Evolutionary conservation across 192 early-diverging fungal species (phyloP).

Genomic region (Umbelopsis sp.): DNA sequence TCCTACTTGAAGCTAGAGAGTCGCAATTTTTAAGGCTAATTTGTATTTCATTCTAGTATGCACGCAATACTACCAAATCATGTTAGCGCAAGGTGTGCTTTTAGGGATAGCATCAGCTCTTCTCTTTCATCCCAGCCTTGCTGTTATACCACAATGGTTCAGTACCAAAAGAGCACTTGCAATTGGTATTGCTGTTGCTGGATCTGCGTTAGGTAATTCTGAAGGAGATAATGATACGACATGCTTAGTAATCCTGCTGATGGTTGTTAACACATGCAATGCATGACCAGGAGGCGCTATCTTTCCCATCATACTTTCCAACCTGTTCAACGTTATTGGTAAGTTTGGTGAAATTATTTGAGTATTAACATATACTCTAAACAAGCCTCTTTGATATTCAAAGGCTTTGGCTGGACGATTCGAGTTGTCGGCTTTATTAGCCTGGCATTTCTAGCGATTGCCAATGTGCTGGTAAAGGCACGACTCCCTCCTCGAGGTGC

Average conservation of each 20-base stretch:
- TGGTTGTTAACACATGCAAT: background rate
- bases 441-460: slow-evolving; percentile 42
- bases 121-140: no score
- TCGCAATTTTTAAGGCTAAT: no score
- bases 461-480: slow-evolving; percentile 39
- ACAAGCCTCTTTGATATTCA: slow-evolving; percentile 40
- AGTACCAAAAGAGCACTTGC: slow-evolving; percentile 49
- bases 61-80: no score
- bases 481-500: background rate
- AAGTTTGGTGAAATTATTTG: no score
- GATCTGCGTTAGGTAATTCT: slow-evolving; percentile 49
- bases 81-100: no score
- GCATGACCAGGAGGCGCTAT: slow-evolving; percentile 6
- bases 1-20: no score
- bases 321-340: slow-evolving; percentile 21
- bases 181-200: slow-evolving; percentile 53
- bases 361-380: slow-evolving; percentile 29
- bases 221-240: slow-evolving; percentile 40
- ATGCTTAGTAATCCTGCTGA: no score
- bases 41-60: no score
- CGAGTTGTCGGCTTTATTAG: slow-evolving; percentile 51
- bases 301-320: slow-evolving; percentile 17
- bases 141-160: slow-evolving; percentile 43
- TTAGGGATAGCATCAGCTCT: no score
- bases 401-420: slow-evolving; percentile 55